Percentiles rank a stretch among this genome's conserved stretches.
These are phyloP conservation scores for Suhomyces canberraensis DNA, from an alignment of 805 yeast species.

Conservation along the genomic window DNA sequence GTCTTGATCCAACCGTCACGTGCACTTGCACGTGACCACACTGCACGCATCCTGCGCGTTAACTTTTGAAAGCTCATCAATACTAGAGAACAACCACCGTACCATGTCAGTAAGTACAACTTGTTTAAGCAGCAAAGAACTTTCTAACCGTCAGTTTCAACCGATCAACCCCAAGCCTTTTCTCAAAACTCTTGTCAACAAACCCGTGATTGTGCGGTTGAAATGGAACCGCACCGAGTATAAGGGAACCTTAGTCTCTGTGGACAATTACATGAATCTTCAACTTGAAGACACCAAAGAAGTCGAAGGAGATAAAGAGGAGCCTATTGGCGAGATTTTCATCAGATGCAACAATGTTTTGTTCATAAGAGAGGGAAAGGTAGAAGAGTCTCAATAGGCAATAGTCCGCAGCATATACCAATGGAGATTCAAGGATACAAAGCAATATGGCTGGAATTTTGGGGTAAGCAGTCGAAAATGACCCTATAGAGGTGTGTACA, in stretches of 20 bases:
- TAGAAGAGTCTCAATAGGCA: too few species aligned
- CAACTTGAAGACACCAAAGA: constrained; percentile 60
- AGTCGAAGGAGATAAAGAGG: constrained; percentile 33
- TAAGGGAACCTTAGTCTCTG: constrained; percentile 69
- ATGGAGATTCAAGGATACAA: too few species aligned
- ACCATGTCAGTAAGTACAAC: neutral
- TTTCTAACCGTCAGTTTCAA: constrained; percentile 28
- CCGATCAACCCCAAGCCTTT: constrained; percentile 93
- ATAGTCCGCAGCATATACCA: too few species aligned
- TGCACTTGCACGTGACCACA: neutral
- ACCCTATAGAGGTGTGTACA: too few species aligned
- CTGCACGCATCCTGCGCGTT: neutral
- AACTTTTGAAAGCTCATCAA: too few species aligned
- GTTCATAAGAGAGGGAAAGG: constrained; percentile 18
- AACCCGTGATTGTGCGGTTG: constrained; percentile 69
- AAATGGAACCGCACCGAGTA: constrained; percentile 93
- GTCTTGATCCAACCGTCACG: neutral
- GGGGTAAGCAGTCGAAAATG: too few species aligned
- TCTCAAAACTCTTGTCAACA: constrained; percentile 68
- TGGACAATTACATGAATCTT: constrained; percentile 90
- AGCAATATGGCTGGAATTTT: too few species aligned
- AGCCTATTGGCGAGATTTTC: constrained; percentile 24
- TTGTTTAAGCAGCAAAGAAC: neutral
- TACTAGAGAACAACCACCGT: neutral
- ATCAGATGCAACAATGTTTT: constrained; percentile 29